Conservation (phyloP, 2,329 filamentous ascomycete species). For the Claviceps fusiformis region DNA sequence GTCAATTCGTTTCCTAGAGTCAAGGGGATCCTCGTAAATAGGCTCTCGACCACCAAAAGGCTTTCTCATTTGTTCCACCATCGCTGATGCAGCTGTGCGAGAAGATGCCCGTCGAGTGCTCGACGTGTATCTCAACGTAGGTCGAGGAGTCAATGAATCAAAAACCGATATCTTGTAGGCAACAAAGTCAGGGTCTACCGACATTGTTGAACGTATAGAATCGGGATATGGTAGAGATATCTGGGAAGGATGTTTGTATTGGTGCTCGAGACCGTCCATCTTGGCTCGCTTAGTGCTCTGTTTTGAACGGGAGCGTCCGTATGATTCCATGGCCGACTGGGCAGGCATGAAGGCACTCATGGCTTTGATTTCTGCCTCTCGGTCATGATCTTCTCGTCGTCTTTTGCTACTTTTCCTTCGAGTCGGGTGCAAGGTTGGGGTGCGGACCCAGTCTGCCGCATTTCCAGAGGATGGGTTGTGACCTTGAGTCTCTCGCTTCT, state of each 20-base stretch:
- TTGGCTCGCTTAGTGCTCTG: conserved; percentile 54
- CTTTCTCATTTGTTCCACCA: conserved; percentile 37
- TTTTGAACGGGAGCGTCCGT: conserved; percentile 47
- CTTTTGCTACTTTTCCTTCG: conserved; percentile 66
- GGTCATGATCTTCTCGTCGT: conserved; percentile 58
- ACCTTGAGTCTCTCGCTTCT: conserved; percentile 6
- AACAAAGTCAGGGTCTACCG: conserved; percentile 54
- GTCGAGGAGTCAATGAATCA: conserved; percentile 71
- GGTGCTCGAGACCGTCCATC: conserved; percentile 34
- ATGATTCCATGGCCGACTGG: conserved; percentile 45
- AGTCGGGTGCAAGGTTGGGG: conserved; percentile 42
- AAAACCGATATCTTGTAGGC: conserved; percentile 72
- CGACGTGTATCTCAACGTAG: conserved; percentile 63
- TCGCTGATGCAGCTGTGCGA: conserved; percentile 30
- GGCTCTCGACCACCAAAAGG: conserved; percentile 34
- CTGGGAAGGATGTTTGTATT: conserved; percentile 53
- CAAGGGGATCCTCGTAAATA: conserved; percentile 48
- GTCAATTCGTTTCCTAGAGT: conserved; percentile 49
- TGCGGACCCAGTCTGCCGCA: conserved; percentile 17
- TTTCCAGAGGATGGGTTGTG: conserved; percentile 1
- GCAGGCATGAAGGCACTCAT: conserved; percentile 61
- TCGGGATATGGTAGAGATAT: conserved; percentile 61
- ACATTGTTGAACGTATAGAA: conserved; percentile 65
- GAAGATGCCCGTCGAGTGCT: conserved; percentile 43
- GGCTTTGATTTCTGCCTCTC: conserved; percentile 78